Base-by-base conservation (phyloP, 495 filamentous ascomycete genomes). In the Hypoxylon rickii region DNA sequence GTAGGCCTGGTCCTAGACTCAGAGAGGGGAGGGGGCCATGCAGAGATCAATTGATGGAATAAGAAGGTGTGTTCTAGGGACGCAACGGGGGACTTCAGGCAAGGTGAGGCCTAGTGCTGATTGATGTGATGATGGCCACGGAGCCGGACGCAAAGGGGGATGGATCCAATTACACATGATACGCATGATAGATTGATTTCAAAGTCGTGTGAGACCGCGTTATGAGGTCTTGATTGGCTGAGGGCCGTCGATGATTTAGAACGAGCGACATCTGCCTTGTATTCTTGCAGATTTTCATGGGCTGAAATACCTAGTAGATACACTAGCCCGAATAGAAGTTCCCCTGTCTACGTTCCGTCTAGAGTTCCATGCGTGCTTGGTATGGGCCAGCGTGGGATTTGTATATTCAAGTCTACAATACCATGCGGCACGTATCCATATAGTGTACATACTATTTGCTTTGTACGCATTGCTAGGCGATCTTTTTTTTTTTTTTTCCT, bases 181-280 rank as follows among this genome's bases (percentile, higher is more conserved):
- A 70, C 65, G 65, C 67, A 68, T 66, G 51, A 57, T 58, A 56
- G 61, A 70, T 66, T 65, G 65, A 66, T 66, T 64, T 46, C 44
- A 55, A 44, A 66, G 63, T 66, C 67, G 67, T 70, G 67, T 60
- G 64, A 59, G 40, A 68, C 55, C 67, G 67, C 65, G 67, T 70
- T 51, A 55, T 49, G 29, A 63, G 50, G 40, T 44, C n/a, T 49
- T 68, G 67, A 70, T 70, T 70, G 67, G 67, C 41, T 37, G 31
- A 17, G 32, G 17, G 26, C 39, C 31, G 34, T 55, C 64, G 63
- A 54, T 44, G 42, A 58, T 56, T 58, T 55, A 43, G 41, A 48
- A 54, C 53, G 48, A 58, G 63, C 63, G 63, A 66, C 55, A 61
- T 61, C 44, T 68, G 62, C 55, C 62, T 34, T 68, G 61, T 52